These are phyloP conservation scores for Acanthamoeba culbertsoni DNA, from an alignment of 208 protist species.

Conservation along the genomic window DNA sequence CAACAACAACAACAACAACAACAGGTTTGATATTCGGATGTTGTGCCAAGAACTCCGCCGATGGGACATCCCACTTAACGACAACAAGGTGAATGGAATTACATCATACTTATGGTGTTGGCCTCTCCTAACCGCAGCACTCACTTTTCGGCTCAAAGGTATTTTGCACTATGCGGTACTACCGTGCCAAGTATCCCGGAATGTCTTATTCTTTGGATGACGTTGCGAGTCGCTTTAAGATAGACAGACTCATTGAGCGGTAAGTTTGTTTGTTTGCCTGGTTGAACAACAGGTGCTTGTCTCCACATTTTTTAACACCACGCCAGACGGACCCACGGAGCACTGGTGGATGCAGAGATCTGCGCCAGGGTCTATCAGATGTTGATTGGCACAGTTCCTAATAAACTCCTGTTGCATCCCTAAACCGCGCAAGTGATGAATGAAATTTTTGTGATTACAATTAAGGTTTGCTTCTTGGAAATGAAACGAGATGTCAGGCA, in stretches of 20 bases:
- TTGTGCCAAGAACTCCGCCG: conserved; percentile 59
- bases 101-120: neutral
- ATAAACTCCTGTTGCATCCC: no score
- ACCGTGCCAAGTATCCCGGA: conserved; percentile 34
- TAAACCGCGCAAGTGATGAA: no score
- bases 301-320: conserved; percentile 13
- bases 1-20: no score
- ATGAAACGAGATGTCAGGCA: no score
- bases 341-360: conserved; percentile 65
- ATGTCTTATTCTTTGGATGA: conserved; percentile 55
- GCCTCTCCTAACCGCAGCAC: neutral
- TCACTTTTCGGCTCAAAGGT: neutral
- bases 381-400: no score
- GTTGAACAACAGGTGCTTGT: neutral
- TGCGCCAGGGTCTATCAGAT: conserved; percentile 57
- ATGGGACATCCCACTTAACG: neutral
- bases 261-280: neutral
- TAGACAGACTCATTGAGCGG: neutral
- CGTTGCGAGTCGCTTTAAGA: neutral
- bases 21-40: conserved; percentile 69
- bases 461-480: no score
- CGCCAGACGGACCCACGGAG: conserved; percentile 62
- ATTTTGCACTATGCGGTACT: conserved; percentile 70
- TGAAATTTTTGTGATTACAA: no score
- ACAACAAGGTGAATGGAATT: neutral